Evolutionary conservation across 148 eudicot species (phyloP).

Genomic region (Vaccinium myrtillus): DNA sequence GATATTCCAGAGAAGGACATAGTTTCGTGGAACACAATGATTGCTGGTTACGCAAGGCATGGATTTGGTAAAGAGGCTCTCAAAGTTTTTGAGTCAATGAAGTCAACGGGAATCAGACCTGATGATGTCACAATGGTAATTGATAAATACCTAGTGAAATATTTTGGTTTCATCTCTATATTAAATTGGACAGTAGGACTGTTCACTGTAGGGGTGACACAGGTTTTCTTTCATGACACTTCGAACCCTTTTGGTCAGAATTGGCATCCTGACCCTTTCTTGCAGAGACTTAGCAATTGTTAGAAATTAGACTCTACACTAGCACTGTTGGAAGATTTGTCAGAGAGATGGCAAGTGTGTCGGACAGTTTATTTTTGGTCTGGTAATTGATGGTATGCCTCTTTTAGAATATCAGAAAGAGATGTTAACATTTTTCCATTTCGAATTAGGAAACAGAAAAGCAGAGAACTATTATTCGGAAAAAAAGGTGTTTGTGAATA

Average conservation of each 20-base stretch:
- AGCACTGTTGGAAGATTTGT: background rate
- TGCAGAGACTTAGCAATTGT: background rate
- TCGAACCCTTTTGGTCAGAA: background rate
- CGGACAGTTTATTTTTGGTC: background rate
- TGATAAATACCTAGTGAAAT: background rate
- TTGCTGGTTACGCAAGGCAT: conserved; percentile 47
- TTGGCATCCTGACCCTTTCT: background rate
- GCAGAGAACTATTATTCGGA: background rate
- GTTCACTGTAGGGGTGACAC: background rate
- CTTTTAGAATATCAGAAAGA: background rate
- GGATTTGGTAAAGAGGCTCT: conserved; percentile 46
- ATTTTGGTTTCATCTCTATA: background rate
- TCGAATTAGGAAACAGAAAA: background rate
- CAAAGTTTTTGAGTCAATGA: conserved; percentile 36
- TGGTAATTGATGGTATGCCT: background rate
- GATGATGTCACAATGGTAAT: conserved; percentile 51
- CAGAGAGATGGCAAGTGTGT: background rate
- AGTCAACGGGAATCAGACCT: conserved; percentile 22
- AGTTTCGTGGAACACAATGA: conserved; percentile 46
- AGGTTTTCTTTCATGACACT: background rate
- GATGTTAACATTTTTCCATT: background rate
- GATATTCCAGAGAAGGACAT: conserved; percentile 32
- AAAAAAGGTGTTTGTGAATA: background rate
- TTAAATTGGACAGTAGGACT: background rate
- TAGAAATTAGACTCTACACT: background rate